Evolutionary conservation across 768 basidiomycete species (phyloP).

Genomic region (Lanmaoa pseudosensibilis): DNA sequence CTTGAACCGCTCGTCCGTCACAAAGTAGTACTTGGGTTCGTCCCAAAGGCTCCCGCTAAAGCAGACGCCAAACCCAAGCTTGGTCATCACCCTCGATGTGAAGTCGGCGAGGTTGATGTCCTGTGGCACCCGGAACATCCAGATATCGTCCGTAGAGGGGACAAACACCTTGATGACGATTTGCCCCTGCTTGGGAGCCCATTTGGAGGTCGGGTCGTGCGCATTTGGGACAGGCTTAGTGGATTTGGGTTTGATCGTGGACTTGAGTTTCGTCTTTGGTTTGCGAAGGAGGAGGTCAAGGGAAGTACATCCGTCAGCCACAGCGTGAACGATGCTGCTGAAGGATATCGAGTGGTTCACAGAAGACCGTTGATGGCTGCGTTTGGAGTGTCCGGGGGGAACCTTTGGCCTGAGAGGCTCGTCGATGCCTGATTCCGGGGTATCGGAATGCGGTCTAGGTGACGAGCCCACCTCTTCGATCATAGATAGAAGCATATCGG

Average conservation of each 20-base stretch:
- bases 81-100: slow-evolving; percentile 31
- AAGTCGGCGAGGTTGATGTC: slow-evolving; percentile 32
- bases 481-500: slow-evolving; percentile 11
- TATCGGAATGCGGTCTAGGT: neutral
- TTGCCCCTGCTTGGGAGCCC: slow-evolving; percentile 35
- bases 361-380: slow-evolving; percentile 12
- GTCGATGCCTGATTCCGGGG: neutral
- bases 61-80: slow-evolving; percentile 38
- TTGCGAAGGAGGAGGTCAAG: slow-evolving; percentile 20
- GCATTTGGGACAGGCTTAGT: neutral
- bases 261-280: slow-evolving; percentile 5
- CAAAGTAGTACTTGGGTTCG: slow-evolving; percentile 30
- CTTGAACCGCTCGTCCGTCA: slow-evolving; percentile 34
- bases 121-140: slow-evolving; percentile 38
- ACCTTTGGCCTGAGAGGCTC: neutral
- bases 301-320: slow-evolving; percentile 15
- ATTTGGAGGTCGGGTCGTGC: slow-evolving; percentile 15
- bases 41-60: slow-evolving; percentile 36
- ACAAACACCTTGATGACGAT: slow-evolving; percentile 43
- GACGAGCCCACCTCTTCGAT: slow-evolving; percentile 11
- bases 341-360: slow-evolving; percentile 18
- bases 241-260: neutral
- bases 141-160: slow-evolving; percentile 40
- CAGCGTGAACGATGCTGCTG: slow-evolving; percentile 12
- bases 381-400: neutral